phyloP scores from a whole-genome alignment of 768 basidiomycete species.

The Albatrellus ellisii region DNA sequence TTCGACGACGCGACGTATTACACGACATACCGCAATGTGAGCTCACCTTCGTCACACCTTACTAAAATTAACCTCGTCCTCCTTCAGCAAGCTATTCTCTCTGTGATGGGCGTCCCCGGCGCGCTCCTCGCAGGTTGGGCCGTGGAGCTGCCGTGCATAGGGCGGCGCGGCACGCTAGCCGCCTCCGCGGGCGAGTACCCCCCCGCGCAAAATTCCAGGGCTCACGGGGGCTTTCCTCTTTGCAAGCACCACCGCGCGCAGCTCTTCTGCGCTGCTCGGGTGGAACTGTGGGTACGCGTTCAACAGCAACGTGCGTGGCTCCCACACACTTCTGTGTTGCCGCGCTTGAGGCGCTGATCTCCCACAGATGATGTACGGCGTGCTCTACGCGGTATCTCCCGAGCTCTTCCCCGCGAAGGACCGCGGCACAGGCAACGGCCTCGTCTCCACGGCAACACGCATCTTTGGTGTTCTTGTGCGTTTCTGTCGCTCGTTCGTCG shows the following conservation, averaged over 20 bases:
- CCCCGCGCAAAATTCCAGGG: conserved; percentile 33
- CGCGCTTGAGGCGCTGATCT: conserved; percentile 1
- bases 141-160: conserved; percentile 51
- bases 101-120: conserved; percentile 54
- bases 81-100: conserved; percentile 54
- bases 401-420: conserved; percentile 64
- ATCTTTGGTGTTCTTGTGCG: conserved; percentile 60
- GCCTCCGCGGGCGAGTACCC: conserved; percentile 43
- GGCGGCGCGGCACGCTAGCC: conserved; percentile 53
- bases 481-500: conserved; percentile 6
- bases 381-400: conserved; percentile 55
- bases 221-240: conserved; percentile 69
- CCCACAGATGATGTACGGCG: conserved; percentile 58
- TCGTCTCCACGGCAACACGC: conserved; percentile 44
- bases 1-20: conserved; percentile 24
- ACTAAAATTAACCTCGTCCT: background rate
- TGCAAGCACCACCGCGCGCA: conserved; percentile 60
- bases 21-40: conserved; percentile 25
- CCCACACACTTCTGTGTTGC: background rate
- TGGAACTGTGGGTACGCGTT: conserved; percentile 77
- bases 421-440: conserved; percentile 59
- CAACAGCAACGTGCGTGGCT: conserved; percentile 35
- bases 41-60: conserved; percentile 1
- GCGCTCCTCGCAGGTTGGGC: conserved; percentile 60
- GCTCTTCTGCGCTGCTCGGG: conserved; percentile 52